Evolutionary conservation across 345 rosid genomes (phyloP).

Genomic region (Eucalyptus victrix): DNA sequence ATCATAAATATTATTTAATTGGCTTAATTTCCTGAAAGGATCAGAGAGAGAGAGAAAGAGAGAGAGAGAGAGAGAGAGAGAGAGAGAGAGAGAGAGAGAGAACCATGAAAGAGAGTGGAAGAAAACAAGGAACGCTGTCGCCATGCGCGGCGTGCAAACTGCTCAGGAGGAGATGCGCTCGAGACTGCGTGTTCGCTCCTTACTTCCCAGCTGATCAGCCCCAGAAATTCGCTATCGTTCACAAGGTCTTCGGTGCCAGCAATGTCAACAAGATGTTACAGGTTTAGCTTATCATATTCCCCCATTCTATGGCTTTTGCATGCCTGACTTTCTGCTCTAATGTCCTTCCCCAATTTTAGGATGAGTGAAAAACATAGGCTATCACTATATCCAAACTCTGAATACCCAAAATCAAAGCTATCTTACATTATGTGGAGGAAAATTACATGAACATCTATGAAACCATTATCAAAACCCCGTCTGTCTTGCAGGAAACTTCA

Average conservation of each 20-base stretch:
- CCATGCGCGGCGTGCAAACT: constrained; percentile 97
- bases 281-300: constrained; percentile 18
- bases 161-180: constrained; percentile 72
- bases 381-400: not conserved
- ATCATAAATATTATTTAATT: not conserved
- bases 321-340: not conserved
- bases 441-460: not conserved
- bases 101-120: not conserved
- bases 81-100: not conserved
- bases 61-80: not conserved
- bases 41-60: not conserved
- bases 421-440: not conserved
- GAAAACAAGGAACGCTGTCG: constrained; percentile 38
- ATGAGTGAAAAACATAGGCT: not conserved
- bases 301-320: not conserved
- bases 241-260: constrained; percentile 94
- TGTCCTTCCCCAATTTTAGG: not conserved
- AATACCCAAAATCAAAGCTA: not conserved
- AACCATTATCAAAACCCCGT: not conserved
- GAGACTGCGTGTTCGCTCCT: constrained; percentile 78
- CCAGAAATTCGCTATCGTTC: constrained; percentile 79
- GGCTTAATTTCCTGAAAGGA: not conserved
- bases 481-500: not conserved
- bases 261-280: constrained; percentile 90
- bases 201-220: constrained; percentile 87